Conservation (phyloP, 768 basidiomycete species). For the Russula brevipes region DNA sequence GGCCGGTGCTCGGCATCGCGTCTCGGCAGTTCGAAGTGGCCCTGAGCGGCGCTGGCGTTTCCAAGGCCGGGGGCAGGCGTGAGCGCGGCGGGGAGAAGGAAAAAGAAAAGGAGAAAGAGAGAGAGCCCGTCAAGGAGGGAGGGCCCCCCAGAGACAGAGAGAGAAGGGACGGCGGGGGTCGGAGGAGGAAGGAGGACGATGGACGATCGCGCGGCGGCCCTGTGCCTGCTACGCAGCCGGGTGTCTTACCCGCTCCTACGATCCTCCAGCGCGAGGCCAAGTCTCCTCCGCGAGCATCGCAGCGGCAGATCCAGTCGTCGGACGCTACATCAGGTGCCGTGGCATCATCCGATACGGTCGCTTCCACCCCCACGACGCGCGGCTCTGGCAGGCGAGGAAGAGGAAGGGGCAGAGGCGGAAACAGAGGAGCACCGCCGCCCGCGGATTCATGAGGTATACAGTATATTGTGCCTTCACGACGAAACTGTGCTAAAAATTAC, state of each 20-base stretch:
- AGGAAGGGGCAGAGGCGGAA: slow-evolving; percentile 16
- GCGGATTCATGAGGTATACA: slow-evolving; percentile 5
- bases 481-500: too few relatives aligned
- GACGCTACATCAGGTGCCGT: neutral
- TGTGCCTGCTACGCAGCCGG: neutral
- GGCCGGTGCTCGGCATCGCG: slow-evolving; percentile 58
- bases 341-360: neutral
- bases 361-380: neutral
- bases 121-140: slow-evolving; percentile 25
- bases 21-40: slow-evolving; percentile 72
- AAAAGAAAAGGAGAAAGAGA: slow-evolving; percentile 34
- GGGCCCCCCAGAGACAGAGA: slow-evolving; percentile 4
- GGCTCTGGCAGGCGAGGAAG: slow-evolving; percentile 15
- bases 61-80: slow-evolving; percentile 32
- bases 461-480: neutral
- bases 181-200: slow-evolving; percentile 12
- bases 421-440: neutral
- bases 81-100: slow-evolving; percentile 28
- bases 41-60: slow-evolving; percentile 56
- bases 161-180: slow-evolving; percentile 20
- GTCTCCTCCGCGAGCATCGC: neutral
- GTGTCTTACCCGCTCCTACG: slow-evolving; percentile 23
- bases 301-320: neutral
- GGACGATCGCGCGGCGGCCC: neutral
- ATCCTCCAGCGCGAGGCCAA: slow-evolving; percentile 30